Conservation (phyloP, 2,329 filamentous ascomycete genomes). For the Exophiala mesophila region DNA sequence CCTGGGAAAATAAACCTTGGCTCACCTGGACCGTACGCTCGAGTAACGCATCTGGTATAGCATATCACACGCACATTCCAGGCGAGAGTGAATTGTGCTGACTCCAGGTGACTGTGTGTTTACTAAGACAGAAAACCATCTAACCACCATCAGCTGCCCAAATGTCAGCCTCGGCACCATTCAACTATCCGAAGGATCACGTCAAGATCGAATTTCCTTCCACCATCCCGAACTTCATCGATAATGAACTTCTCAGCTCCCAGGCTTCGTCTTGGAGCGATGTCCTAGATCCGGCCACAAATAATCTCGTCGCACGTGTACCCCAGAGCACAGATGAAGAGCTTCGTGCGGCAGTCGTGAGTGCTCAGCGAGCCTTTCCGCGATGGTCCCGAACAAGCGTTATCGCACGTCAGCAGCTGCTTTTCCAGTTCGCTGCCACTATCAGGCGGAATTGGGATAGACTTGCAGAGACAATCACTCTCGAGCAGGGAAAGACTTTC, state of each 20-base stretch:
- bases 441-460: slow-evolving; percentile 63
- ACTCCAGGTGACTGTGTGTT: no score
- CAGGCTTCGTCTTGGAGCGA: slow-evolving; percentile 59
- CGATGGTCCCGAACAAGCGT: slow-evolving; percentile 57
- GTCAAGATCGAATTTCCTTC: slow-evolving; percentile 50
- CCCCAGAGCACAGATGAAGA: slow-evolving; percentile 61
- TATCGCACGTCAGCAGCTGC: slow-evolving; percentile 57
- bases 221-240: slow-evolving; percentile 59
- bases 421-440: slow-evolving; percentile 61
- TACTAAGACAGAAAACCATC: no score
- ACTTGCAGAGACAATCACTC: slow-evolving; percentile 59
- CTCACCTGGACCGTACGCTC: no score
- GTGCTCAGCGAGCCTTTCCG: slow-evolving; percentile 59
- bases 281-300: slow-evolving; percentile 60
- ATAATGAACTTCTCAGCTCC: slow-evolving; percentile 58
- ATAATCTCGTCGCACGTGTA: slow-evolving; percentile 61
- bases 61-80: no score
- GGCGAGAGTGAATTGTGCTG: no score
- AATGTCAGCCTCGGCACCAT: slow-evolving; percentile 45
- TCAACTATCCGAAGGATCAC: slow-evolving; percentile 54
- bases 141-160: no score
- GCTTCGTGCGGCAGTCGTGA: slow-evolving; percentile 56
- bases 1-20: no score
- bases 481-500: slow-evolving; percentile 66
- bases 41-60: no score